Conservation (phyloP, 352 stramenopile species). For the Pythium rishiriense region DNA sequence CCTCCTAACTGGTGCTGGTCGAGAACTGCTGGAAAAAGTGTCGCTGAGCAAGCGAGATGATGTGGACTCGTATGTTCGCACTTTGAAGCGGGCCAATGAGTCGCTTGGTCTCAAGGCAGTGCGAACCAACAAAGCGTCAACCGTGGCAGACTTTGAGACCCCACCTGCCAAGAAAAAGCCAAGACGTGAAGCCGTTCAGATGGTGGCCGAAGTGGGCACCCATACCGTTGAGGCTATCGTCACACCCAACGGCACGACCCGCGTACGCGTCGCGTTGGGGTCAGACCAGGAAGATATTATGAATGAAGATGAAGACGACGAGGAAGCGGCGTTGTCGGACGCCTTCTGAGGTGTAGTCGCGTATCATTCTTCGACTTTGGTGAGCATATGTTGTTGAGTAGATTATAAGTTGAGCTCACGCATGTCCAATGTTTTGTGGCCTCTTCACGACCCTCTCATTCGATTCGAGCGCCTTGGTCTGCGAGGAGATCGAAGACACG, state of each 20-base stretch:
- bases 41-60: slow-evolving; percentile 60
- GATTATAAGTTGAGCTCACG: background rate
- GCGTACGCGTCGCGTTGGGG: slow-evolving; percentile 57
- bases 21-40: slow-evolving; percentile 54
- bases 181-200: slow-evolving; percentile 38
- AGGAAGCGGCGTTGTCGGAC: slow-evolving; percentile 36
- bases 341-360: slow-evolving; percentile 18
- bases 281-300: slow-evolving; percentile 21
- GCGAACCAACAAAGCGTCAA: slow-evolving; percentile 28
- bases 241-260: slow-evolving; percentile 62
- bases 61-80: slow-evolving; percentile 76
- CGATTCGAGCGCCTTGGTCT: background rate
- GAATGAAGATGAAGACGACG: slow-evolving; percentile 25
- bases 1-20: slow-evolving; percentile 25
- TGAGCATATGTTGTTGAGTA: no score
- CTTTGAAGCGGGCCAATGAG: slow-evolving; percentile 56
- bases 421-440: no score
- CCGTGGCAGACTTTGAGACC: slow-evolving; percentile 3
- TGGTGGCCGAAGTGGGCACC: slow-evolving; percentile 44
- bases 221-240: slow-evolving; percentile 55
- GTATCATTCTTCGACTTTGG: background rate
- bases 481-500: background rate
- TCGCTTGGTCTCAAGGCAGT: slow-evolving; percentile 20
- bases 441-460: background rate
- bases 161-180: slow-evolving; percentile 30